These are phyloP conservation scores for Acer negundo DNA, from an alignment of 345 rosid species.

Conservation along the genomic window DNA sequence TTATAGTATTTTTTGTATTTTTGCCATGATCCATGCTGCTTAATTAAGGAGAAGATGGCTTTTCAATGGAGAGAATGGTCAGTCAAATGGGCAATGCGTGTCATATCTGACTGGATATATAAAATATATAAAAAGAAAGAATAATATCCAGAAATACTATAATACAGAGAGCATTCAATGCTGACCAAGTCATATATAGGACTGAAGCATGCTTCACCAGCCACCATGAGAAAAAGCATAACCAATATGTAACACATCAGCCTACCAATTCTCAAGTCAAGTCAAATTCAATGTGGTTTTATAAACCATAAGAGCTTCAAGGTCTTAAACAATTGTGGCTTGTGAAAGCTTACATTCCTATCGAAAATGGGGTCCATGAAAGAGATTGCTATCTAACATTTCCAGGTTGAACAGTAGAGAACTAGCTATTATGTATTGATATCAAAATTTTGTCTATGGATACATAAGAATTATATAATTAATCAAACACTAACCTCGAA, in stretches of 20 bases:
- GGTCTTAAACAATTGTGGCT: background rate
- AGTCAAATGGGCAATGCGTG: background rate
- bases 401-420: background rate
- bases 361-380: conserved; percentile 1
- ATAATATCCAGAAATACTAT: background rate
- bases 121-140: too few species aligned
- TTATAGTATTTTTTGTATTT: too few species aligned
- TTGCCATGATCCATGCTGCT: background rate
- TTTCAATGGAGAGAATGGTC: conserved; percentile 1
- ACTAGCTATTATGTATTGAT: background rate
- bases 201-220: background rate
- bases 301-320: background rate
- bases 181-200: background rate
- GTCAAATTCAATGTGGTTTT: background rate
- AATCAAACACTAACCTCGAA: conserved; percentile 49
- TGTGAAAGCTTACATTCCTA: background rate
- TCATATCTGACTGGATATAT: background rate
- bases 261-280: too few species aligned
- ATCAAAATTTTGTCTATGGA: conserved; percentile 8
- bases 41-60: background rate
- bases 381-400: background rate
- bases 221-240: background rate
- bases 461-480: background rate
- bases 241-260: background rate
- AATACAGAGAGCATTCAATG: background rate